Evolutionary conservation across 805 yeast genomes (phyloP), one percentile per base, ranked within the genome.

Genomic region (Yamadazyma philogaea): DNA sequence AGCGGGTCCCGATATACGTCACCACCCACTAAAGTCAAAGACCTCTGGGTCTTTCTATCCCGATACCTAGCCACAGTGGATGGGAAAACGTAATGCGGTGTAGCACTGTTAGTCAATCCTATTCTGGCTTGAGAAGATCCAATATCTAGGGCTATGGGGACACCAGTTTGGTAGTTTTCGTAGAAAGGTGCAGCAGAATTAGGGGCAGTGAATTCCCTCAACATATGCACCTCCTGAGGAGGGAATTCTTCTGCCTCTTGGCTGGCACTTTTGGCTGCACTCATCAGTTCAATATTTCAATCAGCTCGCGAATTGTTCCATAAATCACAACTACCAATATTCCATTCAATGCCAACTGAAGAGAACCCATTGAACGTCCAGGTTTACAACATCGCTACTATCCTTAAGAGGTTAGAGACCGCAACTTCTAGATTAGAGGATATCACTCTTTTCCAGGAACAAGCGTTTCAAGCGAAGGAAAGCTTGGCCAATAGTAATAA

Each of bases 361-460:
- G 75, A 73, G 48, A 57, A 55, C 53, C 76, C 73, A 49, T 62
- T 75, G 56, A 74, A 76, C 45, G 77, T 83, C 43, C 93, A 84
- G 56, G 95, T 95, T n/a, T 87, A 83, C 71, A 89, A 87, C 59
- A 72, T 89, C 49, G 86, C 86, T 33, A 89, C 96, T 35, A 75
- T 89, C 42, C 66, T 69, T 45, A 70, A 59, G 56, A 76, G 95
- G 51, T 77, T 89, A 54, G 97, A 89, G 63, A 91, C 95, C 12
- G 96, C 96, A 27, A 87, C 97, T 7, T 83, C 96, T 5, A 80
- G 97, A 37, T 78, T 89, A 52, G 97, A 89, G 57, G 96, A 89
- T 61, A 81, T 89, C 35, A 87, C 95, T 22, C 75, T 84, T 40
- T 82, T 75, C 60, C 95, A 87, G 58, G 87, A 82, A 53, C 79